Evolutionary conservation across 495 filamentous ascomycete species (phyloP).

Genomic region (Annulohypoxylon nitens): DNA sequence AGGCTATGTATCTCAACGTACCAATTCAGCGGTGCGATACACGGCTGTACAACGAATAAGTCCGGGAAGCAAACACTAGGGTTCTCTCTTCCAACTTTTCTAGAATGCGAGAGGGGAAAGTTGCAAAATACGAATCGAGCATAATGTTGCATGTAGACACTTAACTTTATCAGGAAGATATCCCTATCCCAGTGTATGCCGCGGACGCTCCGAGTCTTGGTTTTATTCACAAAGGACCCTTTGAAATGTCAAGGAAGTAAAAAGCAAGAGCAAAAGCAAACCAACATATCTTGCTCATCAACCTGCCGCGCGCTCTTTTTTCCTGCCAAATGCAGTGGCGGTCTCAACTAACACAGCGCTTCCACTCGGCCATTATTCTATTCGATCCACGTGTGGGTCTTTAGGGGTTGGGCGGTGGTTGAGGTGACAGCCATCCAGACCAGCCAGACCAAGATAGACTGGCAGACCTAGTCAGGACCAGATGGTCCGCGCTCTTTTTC

Average conservation of each 20-base stretch:
- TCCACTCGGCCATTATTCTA: conserved; percentile 26
- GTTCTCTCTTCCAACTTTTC: conserved; percentile 16
- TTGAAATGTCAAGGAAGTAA: not conserved
- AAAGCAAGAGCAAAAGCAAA: conserved; percentile 10
- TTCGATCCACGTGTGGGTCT: conserved; percentile 41
- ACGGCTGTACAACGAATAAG: not conserved
- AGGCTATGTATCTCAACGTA: conserved; percentile 10
- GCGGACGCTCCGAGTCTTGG: conserved; percentile 14
- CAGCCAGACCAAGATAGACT: conserved; percentile 19
- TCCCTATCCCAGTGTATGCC: conserved; percentile 1
- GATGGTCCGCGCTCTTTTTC: conserved; percentile 24
- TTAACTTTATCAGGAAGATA: conserved; percentile 12
- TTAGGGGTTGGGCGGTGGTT: conserved; percentile 30
- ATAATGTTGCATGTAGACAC: conserved; percentile 1
- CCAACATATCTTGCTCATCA: not conserved
- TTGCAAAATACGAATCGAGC: conserved; percentile 20
- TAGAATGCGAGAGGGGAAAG: not conserved
- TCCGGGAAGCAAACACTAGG: not conserved
- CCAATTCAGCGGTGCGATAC: conserved; percentile 17
- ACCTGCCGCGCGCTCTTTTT: conserved; percentile 32
- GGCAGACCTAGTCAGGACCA: not conserved
- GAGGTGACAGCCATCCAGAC: conserved; percentile 30
- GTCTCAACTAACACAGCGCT: conserved; percentile 30
- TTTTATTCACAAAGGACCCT: conserved; percentile 19
- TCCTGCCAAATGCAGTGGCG: conserved; percentile 31